A percentile compares a stretch with the other conserved stretches of the same genome.
These are phyloP conservation scores for Pythium rishiriense DNA, from an alignment of 352 stramenopile species.

Conservation along the genomic window DNA sequence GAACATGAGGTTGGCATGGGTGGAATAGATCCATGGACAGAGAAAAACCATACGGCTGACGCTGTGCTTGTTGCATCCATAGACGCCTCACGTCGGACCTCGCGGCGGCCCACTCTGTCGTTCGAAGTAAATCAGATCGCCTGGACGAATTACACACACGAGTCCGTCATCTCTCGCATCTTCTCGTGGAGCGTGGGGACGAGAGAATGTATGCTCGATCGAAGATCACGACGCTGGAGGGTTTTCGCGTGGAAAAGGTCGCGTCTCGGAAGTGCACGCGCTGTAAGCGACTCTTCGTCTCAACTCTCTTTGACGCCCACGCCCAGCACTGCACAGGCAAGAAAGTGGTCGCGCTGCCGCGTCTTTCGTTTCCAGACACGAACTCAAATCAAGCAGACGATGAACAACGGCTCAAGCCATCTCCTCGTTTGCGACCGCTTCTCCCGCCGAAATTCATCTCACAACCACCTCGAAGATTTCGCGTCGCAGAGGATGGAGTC, in stretches of 20 bases:
- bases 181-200: conserved; percentile 35
- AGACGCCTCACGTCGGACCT: conserved; percentile 49
- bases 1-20: conserved; percentile 34
- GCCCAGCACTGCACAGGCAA: conserved; percentile 26
- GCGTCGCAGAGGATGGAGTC: conserved; percentile 32
- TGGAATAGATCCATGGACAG: neutral
- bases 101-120: conserved; percentile 33
- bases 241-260: conserved; percentile 39
- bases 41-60: neutral
- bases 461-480: conserved; percentile 64
- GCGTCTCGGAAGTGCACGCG: conserved; percentile 27
- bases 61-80: neutral
- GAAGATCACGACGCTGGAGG: conserved; percentile 39
- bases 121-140: conserved; percentile 49
- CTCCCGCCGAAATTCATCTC: conserved; percentile 46
- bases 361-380: neutral
- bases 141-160: conserved; percentile 49
- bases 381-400: conserved; percentile 4
- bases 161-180: conserved; percentile 45
- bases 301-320: conserved; percentile 33
- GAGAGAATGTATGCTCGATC: conserved; percentile 49
- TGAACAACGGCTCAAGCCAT: neutral
- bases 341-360: conserved; percentile 18
- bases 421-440: neutral
- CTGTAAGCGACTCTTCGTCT: conserved; percentile 42